Percentiles rank a stretch among this genome's conserved stretches.
Conservation (phyloP, 768 basidiomycete species). For the Stropharia rugosoannulata region DNA sequence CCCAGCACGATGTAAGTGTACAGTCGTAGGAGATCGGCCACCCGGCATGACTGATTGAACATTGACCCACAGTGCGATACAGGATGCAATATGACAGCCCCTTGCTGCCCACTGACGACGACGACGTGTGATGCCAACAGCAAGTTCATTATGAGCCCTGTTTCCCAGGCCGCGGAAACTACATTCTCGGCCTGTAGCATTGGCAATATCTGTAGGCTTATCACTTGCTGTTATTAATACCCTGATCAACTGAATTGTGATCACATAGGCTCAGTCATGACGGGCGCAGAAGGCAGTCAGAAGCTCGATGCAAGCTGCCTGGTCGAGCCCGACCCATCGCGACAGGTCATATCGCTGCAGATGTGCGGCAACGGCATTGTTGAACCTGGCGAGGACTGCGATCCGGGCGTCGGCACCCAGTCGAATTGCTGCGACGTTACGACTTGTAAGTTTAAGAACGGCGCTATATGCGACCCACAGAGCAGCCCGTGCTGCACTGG, state of each 20-base stretch:
- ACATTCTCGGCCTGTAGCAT: slow-evolving; percentile 77
- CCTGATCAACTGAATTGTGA: background rate
- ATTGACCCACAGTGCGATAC: slow-evolving; percentile 49
- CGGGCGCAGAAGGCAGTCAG: slow-evolving; percentile 34
- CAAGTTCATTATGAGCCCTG: slow-evolving; percentile 83
- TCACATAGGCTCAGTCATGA: slow-evolving; percentile 60
- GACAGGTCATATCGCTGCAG: slow-evolving; percentile 55
- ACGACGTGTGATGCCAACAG: slow-evolving; percentile 62
- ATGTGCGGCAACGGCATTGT: slow-evolving; percentile 87
- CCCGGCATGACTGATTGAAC: background rate
- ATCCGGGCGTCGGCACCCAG: slow-evolving; percentile 63
- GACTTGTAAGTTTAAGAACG: slow-evolving; percentile 72
- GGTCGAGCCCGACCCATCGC: slow-evolving; percentile 48
- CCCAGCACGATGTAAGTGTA: slow-evolving; percentile 54
- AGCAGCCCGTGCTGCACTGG: slow-evolving; percentile 75
- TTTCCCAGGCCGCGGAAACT: slow-evolving; percentile 61
- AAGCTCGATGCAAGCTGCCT: slow-evolving; percentile 67
- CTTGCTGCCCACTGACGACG: slow-evolving; percentile 71
- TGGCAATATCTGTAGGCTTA: slow-evolving; percentile 76
- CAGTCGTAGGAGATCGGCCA: background rate
- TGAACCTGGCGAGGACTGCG: slow-evolving; percentile 83
- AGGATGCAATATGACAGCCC: slow-evolving; percentile 54
- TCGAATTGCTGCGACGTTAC: slow-evolving; percentile 72
- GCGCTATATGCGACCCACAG: slow-evolving; percentile 76
- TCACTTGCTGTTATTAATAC: background rate